Evolutionary conservation across 305 asterid species (phyloP), one percentile per base, ranked within the genome.

Genomic region (Fraxinus paxiana): DNA sequence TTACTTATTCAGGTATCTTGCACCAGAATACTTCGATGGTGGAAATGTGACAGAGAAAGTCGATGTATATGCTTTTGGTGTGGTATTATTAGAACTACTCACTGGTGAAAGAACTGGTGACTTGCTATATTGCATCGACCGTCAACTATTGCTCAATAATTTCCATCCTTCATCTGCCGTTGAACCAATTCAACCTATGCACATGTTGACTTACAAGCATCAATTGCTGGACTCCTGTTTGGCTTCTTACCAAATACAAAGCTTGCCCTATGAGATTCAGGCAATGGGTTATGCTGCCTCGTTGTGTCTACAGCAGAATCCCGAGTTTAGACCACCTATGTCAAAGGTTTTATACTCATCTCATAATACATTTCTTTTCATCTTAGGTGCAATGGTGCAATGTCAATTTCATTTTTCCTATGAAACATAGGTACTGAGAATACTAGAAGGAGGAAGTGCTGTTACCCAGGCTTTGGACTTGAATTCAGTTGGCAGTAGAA

Each of bases 321-420:
- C 97, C 51, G 87, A 90, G 34, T 82, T 79, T 81, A 89, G 98
- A 67, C 98, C 98, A 5, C 88, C 97, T 46, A 92, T 94, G 93
- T 94, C 98, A 73, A 94, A 94, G 98, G 98, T 94, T 70, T 73
- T 76, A 34, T 41, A 5, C 83, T 81, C 43, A 51, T 59, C 51
- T 26, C 24, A 67, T 13, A 18, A 12, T 67, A 2, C 38, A 12
- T 67, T 67, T 30, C 7, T 26, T 12, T 67, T 30, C 74, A 28
- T 67, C 38, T 67, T 67, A 12, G 38, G 20, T 26, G 74, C 74
- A n/a, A n/a, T n/a, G n/a, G n/a, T n/a, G n/a, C n/a, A n/a, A n/a
- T n/a, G n/a, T n/a, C n/a, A n/a, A n/a, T n/a, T n/a, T n/a, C n/a
- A n/a, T n/a, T n/a, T n/a, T n/a, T n/a, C n/a, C n/a, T n/a, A n/a